These are phyloP conservation scores for Backusella sp. DNA, from an alignment of 192 early-diverging fungal species.

Conservation along the genomic window DNA sequence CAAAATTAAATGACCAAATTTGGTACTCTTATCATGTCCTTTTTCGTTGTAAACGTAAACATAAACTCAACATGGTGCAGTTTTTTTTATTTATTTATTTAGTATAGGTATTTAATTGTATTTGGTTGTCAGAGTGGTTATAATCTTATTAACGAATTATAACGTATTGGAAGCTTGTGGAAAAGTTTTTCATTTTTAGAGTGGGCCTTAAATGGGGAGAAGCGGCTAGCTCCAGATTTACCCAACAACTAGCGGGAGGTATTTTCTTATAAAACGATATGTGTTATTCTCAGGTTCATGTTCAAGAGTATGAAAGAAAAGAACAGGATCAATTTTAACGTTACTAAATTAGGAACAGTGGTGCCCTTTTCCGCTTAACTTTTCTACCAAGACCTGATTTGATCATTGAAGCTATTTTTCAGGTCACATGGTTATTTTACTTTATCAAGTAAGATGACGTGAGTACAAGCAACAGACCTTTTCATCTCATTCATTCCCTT, in stretches of 20 bases:
- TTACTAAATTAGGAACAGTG: neutral
- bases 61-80: neutral
- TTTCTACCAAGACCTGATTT: neutral
- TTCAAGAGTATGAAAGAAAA: neutral
- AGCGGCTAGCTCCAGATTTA: too few relatives aligned
- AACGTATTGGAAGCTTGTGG: too few relatives aligned
- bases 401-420: neutral
- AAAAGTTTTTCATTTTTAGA: too few relatives aligned
- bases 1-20: too few relatives aligned
- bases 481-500: neutral
- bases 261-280: neutral
- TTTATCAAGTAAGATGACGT: conserved; percentile 6
- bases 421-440: neutral
- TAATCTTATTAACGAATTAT: too few relatives aligned
- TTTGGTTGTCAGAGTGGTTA: too few relatives aligned
- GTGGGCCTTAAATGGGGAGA: too few relatives aligned
- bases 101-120: too few relatives aligned
- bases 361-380: neutral
- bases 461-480: neutral
- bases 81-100: too few relatives aligned
- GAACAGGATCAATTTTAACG: neutral
- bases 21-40: too few relatives aligned
- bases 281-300: neutral
- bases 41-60: too few relatives aligned
- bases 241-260: too few relatives aligned